Percentiles rank a stretch among this genome's conserved stretches.
phyloP scores from a whole-genome alignment of 208 protist species.

The Tritrichomonas foetus region DNA sequence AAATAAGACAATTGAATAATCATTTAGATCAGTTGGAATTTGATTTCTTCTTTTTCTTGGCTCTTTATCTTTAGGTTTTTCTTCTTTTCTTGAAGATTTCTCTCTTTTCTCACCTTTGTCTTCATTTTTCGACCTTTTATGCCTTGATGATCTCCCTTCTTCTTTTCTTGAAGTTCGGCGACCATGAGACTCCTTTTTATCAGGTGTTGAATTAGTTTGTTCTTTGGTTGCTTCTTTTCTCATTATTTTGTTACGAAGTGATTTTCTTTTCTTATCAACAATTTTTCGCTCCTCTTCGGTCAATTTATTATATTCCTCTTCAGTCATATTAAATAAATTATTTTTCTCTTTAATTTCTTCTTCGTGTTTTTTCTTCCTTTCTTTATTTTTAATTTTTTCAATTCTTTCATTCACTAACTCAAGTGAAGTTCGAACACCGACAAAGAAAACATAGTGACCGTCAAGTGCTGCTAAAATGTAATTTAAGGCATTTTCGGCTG shows the following conservation, averaged over 20 bases:
- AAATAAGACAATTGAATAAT: not conserved
- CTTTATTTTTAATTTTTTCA: not conserved
- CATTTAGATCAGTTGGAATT: not conserved
- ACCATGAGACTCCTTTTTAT: not conserved
- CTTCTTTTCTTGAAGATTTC: no score
- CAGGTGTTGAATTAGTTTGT: not conserved
- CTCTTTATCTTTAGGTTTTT: not conserved
- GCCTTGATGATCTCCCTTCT: no score
- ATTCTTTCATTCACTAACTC: not conserved
- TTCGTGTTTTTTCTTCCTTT: not conserved
- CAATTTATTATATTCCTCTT: not conserved
- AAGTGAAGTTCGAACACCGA: not conserved
- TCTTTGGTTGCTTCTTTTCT: not conserved
- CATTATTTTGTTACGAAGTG: not conserved
- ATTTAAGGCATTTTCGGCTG: not conserved
- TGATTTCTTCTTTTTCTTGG: not conserved
- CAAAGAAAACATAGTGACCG: slow-evolving; percentile 13
- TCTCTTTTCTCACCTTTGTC: not conserved
- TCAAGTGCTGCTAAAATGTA: not conserved
- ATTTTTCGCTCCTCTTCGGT: not conserved
- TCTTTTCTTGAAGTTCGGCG: not conserved
- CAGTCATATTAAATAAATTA: slow-evolving; percentile 6
- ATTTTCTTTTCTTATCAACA: not conserved
- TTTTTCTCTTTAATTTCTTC: not conserved
- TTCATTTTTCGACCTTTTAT: not conserved